phyloP scores from a whole-genome alignment of 2,329 filamentous ascomycete species.

The Podosphaera xanthii region DNA sequence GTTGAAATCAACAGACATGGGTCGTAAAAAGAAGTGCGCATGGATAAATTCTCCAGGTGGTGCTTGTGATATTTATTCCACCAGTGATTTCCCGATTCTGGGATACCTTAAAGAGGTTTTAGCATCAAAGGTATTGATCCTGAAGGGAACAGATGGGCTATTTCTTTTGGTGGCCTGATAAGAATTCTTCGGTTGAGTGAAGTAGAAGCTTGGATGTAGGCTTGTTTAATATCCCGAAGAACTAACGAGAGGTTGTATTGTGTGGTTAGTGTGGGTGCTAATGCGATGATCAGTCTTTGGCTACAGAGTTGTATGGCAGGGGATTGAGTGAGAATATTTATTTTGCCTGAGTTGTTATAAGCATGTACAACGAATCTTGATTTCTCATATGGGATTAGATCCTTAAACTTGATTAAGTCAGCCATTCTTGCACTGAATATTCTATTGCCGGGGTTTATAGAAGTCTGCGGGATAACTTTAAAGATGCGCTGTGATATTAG shows the following conservation, averaged over 20 bases:
- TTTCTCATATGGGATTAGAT: background rate
- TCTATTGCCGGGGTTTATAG: background rate
- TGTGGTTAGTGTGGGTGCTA: background rate
- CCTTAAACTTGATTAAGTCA: background rate
- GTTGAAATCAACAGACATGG: slow-evolving; percentile 1
- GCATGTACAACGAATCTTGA: slow-evolving; percentile 1
- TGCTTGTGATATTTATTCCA: background rate
- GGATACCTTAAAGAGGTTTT: slow-evolving; percentile 1
- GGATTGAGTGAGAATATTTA: slow-evolving; percentile 2
- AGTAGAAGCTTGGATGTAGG: background rate
- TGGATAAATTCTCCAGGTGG: slow-evolving; percentile 1
- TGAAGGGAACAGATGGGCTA: background rate
- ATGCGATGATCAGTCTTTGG: background rate
- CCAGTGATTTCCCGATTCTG: slow-evolving; percentile 2
- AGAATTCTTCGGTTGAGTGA: background rate
- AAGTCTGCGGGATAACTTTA: too few species aligned
- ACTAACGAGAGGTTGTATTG: background rate
- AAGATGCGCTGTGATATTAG: background rate
- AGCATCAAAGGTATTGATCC: background rate
- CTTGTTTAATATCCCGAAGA: slow-evolving; percentile 1
- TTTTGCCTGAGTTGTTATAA: slow-evolving; percentile 3
- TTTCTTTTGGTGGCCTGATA: background rate
- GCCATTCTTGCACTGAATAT: background rate
- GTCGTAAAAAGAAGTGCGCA: slow-evolving; percentile 1
- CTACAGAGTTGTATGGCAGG: slow-evolving; percentile 1